These are phyloP conservation scores for Talaromyces liani DNA, from an alignment of 495 filamentous ascomycete genomes.

Conservation along the genomic window DNA sequence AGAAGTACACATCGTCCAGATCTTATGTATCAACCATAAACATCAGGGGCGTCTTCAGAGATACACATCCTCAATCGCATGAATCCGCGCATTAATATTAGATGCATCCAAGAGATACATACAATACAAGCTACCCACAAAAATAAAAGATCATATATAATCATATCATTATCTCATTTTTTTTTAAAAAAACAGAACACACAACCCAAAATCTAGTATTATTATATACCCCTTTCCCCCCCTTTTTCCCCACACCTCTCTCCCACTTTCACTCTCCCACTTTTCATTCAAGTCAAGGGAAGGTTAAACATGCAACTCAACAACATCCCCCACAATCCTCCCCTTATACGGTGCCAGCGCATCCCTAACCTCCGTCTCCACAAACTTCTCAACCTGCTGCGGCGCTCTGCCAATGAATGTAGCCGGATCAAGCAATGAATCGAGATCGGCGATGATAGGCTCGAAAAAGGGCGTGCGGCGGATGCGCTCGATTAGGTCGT, in stretches of 20 bases:
- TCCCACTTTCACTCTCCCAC: background rate
- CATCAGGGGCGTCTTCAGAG: too few relatives aligned
- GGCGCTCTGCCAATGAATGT: background rate
- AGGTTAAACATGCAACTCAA: background rate
- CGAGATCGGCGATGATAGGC: constrained; percentile 71
- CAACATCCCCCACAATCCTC: background rate
- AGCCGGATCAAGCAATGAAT: constrained; percentile 56
- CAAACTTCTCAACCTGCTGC: constrained; percentile 29
- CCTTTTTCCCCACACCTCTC: background rate
- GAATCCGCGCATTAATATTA: too few relatives aligned
- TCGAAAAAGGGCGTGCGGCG: constrained; percentile 69
- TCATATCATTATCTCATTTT: background rate
- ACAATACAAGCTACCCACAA: background rate
- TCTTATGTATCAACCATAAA: too few relatives aligned
- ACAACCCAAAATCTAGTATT: background rate
- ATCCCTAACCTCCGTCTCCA: background rate
- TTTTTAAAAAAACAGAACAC: background rate
- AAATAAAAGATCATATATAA: background rate
- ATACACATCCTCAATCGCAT: too few relatives aligned
- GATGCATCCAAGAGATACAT: too few relatives aligned
- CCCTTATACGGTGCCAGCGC: background rate
- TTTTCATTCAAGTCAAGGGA: background rate
- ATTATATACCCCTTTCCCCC: background rate
- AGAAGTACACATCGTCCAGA: too few relatives aligned
- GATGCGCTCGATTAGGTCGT: constrained; percentile 81